Percentiles rank a stretch among this genome's conserved stretches.
Conservation (phyloP, 1,139 yeast species). For the Zygosaccharomyces pseudobailii region DNA sequence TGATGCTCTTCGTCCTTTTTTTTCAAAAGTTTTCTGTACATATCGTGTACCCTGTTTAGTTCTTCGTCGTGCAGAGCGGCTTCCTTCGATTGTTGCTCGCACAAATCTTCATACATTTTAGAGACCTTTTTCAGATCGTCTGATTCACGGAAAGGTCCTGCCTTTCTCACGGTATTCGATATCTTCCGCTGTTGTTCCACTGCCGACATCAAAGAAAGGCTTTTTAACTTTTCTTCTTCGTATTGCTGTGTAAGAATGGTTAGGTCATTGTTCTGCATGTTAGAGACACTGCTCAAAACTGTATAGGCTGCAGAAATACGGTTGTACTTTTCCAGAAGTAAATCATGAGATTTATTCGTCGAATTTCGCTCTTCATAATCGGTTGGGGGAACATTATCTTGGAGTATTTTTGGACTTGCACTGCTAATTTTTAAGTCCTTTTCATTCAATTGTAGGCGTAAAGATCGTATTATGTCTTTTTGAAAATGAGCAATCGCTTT, state of each 20-base stretch:
- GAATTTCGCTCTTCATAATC: not conserved
- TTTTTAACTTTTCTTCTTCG: constrained; percentile 9
- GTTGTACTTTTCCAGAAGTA: not conserved
- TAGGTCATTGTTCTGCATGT: constrained; percentile 6
- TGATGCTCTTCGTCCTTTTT: constrained; percentile 2
- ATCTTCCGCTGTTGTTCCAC: constrained; percentile 2
- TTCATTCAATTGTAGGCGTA: not conserved
- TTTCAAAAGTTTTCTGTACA: constrained; percentile 4
- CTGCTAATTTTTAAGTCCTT: not conserved
- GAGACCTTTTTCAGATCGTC: not conserved
- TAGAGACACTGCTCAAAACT: constrained; percentile 1
- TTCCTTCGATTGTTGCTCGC: constrained; percentile 1
- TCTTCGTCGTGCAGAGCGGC: not conserved
- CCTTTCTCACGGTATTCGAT: not conserved
- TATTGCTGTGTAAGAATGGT: constrained; percentile 1
- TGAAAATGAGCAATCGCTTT: not conserved
- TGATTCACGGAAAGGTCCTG: not conserved
- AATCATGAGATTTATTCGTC: not conserved
- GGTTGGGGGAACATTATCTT: not conserved
- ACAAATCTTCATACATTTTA: not conserved
- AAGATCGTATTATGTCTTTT: not conserved
- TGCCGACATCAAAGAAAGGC: constrained; percentile 1
- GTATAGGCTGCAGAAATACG: constrained; percentile 1
- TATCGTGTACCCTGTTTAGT: constrained; percentile 1
- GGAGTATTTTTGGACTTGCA: not conserved